phyloP scores from a whole-genome alignment of 805 yeast genomes.

The Ogataea pilisensis region DNA sequence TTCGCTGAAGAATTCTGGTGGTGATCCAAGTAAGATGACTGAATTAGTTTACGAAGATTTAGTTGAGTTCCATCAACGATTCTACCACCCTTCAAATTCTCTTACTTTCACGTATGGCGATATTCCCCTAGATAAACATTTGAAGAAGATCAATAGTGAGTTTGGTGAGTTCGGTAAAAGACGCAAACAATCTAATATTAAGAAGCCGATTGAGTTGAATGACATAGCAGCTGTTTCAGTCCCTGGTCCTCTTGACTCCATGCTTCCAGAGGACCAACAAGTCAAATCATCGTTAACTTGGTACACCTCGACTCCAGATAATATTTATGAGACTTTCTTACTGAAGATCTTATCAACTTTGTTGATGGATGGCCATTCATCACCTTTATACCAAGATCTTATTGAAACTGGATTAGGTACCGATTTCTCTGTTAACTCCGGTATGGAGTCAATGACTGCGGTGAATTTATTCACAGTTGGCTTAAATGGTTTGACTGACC shows the following conservation, averaged over 20 bases:
- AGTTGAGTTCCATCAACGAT: conserved; percentile 64
- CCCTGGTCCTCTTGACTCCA: conserved; percentile 80
- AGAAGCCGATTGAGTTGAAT: conserved; percentile 44
- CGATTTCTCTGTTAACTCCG: conserved; percentile 84
- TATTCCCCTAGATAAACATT: conserved; percentile 57
- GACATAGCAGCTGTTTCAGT: conserved; percentile 35
- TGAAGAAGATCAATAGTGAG: conserved; percentile 50
- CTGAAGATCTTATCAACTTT: conserved; percentile 67
- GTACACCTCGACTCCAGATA: conserved; percentile 73
- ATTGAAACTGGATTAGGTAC: conserved; percentile 83
- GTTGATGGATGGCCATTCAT: conserved; percentile 85
- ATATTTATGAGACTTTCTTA: conserved; percentile 65
- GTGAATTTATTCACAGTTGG: conserved; percentile 80
- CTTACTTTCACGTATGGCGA: conserved; percentile 85
- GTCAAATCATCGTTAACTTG: conserved; percentile 82
- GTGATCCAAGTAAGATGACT: conserved; percentile 83
- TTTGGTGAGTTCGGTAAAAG: conserved; percentile 54
- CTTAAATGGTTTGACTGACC: conserved; percentile 62
- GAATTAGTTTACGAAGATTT: conserved; percentile 70
- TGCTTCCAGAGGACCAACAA: conserved; percentile 64
- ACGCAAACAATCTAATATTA: conserved; percentile 26
- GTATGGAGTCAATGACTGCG: conserved; percentile 78
- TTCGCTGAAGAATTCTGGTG: conserved; percentile 85
- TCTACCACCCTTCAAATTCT: conserved; percentile 90
- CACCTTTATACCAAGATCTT: conserved; percentile 82